Evolutionary conservation across 2,329 filamentous ascomycete species (phyloP).

Genomic region (Xylariaceae sp.): DNA sequence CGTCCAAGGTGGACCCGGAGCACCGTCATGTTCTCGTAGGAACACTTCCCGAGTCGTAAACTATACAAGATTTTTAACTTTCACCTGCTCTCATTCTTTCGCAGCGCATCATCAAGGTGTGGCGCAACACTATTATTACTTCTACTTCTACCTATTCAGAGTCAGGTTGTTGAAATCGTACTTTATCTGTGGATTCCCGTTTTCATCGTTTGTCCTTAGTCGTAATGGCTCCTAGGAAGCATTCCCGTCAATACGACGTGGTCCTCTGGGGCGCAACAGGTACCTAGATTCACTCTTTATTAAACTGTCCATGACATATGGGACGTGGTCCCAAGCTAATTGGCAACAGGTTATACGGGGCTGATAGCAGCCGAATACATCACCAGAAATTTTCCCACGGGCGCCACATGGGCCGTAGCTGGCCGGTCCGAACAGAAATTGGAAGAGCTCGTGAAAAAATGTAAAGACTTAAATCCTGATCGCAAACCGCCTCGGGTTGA

Average conservation of each 20-base stretch:
- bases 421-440: conserved; percentile 51
- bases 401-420: conserved; percentile 34
- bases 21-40: not conserved
- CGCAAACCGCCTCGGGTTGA: conserved; percentile 52
- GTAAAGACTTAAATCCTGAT: conserved; percentile 64
- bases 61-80: not conserved
- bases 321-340: conserved; percentile 1
- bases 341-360: conserved; percentile 31
- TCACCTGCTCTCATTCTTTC: conserved; percentile 1
- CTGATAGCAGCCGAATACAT: conserved; percentile 33
- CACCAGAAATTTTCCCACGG: conserved; percentile 29
- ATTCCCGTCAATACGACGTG: conserved; percentile 53
- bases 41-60: not conserved
- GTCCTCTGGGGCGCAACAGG: conserved; percentile 57
- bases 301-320: not conserved
- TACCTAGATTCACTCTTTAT: conserved; percentile 30
- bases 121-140: not conserved
- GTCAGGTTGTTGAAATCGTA: not conserved
- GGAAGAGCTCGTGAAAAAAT: conserved; percentile 60
- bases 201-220: not conserved
- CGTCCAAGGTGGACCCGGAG: not conserved
- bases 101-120: not conserved
- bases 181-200: not conserved
- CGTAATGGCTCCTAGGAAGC: conserved; percentile 46
- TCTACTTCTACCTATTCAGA: not conserved